Evolutionary conservation across 495 filamentous ascomycete species (phyloP).

Genomic region (Opeltia flavorubescens): DNA sequence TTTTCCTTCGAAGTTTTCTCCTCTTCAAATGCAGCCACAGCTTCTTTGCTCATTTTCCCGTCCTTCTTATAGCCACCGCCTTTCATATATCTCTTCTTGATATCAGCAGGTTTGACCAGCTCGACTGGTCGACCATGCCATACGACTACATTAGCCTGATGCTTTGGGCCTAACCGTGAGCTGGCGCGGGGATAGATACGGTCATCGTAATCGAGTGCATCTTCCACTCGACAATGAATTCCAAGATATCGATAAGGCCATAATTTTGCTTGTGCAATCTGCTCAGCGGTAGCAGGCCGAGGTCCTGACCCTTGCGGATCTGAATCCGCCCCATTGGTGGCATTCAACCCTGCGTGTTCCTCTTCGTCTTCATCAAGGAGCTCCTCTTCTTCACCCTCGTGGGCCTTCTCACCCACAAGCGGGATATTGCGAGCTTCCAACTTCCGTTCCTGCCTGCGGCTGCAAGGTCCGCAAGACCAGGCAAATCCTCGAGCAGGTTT

Average conservation of each 20-base stretch:
- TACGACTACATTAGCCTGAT: conserved; percentile 71
- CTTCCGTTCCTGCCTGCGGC: conserved; percentile 81
- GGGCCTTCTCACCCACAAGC: conserved; percentile 33
- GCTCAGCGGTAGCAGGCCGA: conserved; percentile 72
- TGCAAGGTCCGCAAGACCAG: conserved; percentile 94
- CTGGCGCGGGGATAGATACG: conserved; percentile 93
- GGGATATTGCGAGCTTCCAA: conserved; percentile 85
- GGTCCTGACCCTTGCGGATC: conserved; percentile 34
- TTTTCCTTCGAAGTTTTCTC: conserved; percentile 63
- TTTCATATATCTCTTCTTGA: conserved; percentile 63
- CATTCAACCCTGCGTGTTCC: conserved; percentile 34
- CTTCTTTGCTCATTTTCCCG: conserved; percentile 62
- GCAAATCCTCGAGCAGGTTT: conserved; percentile 97
- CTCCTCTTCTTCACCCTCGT: conserved; percentile 69
- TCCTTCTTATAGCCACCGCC: conserved; percentile 48
- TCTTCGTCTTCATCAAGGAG: conserved; percentile 63
- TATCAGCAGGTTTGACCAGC: conserved; percentile 75
- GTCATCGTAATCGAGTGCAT: conserved; percentile 94
- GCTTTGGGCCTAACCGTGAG: conserved; percentile 78
- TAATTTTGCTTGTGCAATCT: conserved; percentile 77
- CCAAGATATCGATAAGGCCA: conserved; percentile 97
- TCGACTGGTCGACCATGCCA: conserved; percentile 81
- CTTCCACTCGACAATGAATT: conserved; percentile 90
- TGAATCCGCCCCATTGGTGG: conserved; percentile 37
- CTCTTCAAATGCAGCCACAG: conserved; percentile 61